Conservation (phyloP, 139 green algal species). For the Closterium sp. region DNA sequence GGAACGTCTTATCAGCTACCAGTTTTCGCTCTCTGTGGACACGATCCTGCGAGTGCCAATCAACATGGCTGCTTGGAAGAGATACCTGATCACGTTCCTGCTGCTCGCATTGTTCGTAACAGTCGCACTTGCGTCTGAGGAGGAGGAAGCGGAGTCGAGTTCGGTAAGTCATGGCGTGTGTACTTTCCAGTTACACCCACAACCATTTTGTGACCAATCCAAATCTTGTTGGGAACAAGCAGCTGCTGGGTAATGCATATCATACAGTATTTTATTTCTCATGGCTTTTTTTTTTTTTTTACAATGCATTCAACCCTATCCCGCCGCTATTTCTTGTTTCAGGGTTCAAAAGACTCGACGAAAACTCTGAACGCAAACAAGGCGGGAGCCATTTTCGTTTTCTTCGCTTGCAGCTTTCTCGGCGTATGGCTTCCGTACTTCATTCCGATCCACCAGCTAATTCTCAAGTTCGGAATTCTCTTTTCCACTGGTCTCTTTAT, state of each 20-base stretch:
- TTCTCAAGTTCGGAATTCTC: slow-evolving; percentile 19
- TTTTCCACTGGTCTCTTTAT: slow-evolving; percentile 20
- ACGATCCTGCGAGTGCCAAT: neutral
- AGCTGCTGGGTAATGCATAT: too few species aligned
- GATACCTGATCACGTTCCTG: neutral
- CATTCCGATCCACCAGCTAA: neutral
- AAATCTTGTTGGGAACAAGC: too few species aligned
- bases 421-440: slow-evolving; percentile 13
- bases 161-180: neutral
- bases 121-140: neutral
- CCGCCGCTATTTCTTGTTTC: neutral
- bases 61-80: neutral
- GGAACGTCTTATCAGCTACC: neutral
- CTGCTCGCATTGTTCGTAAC: neutral
- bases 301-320: neutral
- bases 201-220: neutral
- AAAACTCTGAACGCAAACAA: neutral
- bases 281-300: neutral
- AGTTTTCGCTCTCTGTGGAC: neutral
- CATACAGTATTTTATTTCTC: too few species aligned
- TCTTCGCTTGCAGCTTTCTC: neutral
- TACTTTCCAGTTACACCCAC: neutral
- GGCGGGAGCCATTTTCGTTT: neutral
- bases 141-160: neutral
- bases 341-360: neutral